Base-by-base conservation (phyloP, 495 filamentous ascomycete species). In the Neurospora sublineolata region DNA sequence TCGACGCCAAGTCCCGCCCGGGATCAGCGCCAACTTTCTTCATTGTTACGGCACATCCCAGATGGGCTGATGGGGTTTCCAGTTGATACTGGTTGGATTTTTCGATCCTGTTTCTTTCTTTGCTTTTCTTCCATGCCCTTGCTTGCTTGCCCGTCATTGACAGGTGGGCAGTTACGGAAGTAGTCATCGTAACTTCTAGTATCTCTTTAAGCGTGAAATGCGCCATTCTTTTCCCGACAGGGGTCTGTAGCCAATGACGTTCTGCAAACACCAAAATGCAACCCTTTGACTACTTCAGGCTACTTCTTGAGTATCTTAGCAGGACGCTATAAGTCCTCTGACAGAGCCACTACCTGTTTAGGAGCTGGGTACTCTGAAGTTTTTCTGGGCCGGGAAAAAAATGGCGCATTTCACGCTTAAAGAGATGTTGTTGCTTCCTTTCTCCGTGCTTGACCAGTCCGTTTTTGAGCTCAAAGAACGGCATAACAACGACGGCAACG, bases 1-100 rank as follows among this genome's bases (percentile, higher is more conserved):
- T 73, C 52, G 69, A 69, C 71, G 76, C 74, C 72, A 76, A 69
- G 39, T 68, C 36, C 27, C 52, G 52, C 52, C 27, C 18, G 6
- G 52, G 52, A 64, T 64, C 27, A 64, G 52, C 52, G 52, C 52
- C 52, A 64, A 64, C 27, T 64, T 64, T 64, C 52, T 64, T 64
- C 52, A 64, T 64, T 64, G 27, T 64, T 64, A 64, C 30, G 27
- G 30, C 52, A 64, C 52, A 64, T 36, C 27, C 27, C 27, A 64
- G 27, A 64, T 58, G 46, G 52, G 52, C 27, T 33, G 52, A 64
- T 64, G 27, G 52, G 52, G 23, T 64, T 60, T 14, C 20, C 44
- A 23, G 44, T 12, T 27, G 11, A 52, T 12, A 52, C 44, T 46
- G 9, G n/a, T 46, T 23, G n/a, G n/a, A 12, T 46, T 46, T 20